Percentiles rank a stretch among this genome's conserved stretches.
Conservation (phyloP, 169 alveolate species). For the Babesia divergens region DNA sequence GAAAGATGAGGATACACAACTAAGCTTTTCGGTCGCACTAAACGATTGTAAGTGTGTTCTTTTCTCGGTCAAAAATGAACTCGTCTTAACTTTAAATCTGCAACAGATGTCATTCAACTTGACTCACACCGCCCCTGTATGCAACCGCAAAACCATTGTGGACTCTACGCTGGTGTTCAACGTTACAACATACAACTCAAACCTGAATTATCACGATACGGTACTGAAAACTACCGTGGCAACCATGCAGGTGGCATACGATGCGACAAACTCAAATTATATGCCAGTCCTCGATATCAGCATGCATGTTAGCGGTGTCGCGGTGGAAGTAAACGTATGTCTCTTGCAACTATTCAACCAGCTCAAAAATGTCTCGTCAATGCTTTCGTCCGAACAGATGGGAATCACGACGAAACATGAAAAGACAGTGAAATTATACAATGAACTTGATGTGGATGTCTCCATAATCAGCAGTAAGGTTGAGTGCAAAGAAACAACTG, state of each 20-base stretch:
- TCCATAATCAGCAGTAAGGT: background rate
- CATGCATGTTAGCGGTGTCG: conserved; percentile 34
- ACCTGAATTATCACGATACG: conserved; percentile 24
- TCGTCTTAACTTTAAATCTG: conserved; percentile 10
- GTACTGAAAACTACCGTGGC: conserved; percentile 35
- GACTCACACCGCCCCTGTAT: conserved; percentile 20
- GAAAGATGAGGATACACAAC: conserved; percentile 16
- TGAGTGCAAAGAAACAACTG: background rate
- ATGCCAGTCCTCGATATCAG: conserved; percentile 19
- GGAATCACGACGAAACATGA: background rate
- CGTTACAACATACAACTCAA: conserved; percentile 8
- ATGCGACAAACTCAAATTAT: background rate
- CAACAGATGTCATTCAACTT: conserved; percentile 12
- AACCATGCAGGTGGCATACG: conserved; percentile 21
- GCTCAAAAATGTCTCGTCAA: conserved; percentile 24
- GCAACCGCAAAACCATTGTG: conserved; percentile 2
- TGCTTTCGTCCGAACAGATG: conserved; percentile 1
- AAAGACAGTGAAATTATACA: background rate
- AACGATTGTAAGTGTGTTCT: conserved; percentile 16
- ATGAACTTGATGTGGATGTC: conserved; percentile 13
- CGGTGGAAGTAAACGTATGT: conserved; percentile 34
- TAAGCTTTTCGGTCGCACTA: background rate
- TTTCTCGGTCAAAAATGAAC: conserved; percentile 12
- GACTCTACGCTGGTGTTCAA: conserved; percentile 33
- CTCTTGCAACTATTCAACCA: conserved; percentile 18